These are phyloP conservation scores for Clarireedia monteithiana DNA, from an alignment of 2,329 filamentous ascomycete genomes.

Conservation along the genomic window DNA sequence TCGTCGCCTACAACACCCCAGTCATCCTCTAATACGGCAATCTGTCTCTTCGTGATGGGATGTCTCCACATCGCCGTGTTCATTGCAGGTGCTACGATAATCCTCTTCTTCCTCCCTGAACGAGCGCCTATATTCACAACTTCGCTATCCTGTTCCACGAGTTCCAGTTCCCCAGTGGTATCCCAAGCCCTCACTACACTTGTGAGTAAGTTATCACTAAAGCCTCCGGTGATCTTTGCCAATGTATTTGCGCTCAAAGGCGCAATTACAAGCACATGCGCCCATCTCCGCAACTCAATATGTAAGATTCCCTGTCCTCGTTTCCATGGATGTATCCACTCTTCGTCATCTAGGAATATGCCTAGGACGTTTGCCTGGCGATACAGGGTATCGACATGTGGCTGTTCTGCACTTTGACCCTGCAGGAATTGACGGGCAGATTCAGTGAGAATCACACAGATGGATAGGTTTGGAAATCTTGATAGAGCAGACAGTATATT, in stretches of 20 bases:
- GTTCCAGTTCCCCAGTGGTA: constrained; percentile 32
- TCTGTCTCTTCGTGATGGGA: constrained; percentile 67
- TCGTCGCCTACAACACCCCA: constrained; percentile 59
- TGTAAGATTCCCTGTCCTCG: constrained; percentile 77
- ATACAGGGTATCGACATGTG: constrained; percentile 51
- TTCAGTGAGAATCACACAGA: constrained; percentile 75
- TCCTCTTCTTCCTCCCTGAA: constrained; percentile 46
- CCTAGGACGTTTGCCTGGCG: constrained; percentile 65
- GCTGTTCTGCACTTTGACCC: constrained; percentile 72
- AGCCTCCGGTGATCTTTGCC: constrained; percentile 73
- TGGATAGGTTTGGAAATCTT: constrained; percentile 50
- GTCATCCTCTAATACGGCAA: constrained; percentile 61
- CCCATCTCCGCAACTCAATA: constrained; percentile 80
- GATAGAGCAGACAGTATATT: constrained; percentile 55
- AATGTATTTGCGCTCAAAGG: constrained; percentile 79
- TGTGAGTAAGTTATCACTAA: constrained; percentile 70
- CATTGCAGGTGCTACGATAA: constrained; percentile 76
- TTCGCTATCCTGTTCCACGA: constrained; percentile 3
- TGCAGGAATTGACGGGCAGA: constrained; percentile 68
- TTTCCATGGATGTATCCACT: constrained; percentile 74
- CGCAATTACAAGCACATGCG: constrained; percentile 70
- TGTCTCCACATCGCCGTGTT: constrained; percentile 89
- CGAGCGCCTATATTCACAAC: constrained; percentile 3
- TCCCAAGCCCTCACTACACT: constrained; percentile 83
- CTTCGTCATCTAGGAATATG: constrained; percentile 76